Conservation (phyloP, 257 asterid genomes). For the Henckelia pumila region DNA sequence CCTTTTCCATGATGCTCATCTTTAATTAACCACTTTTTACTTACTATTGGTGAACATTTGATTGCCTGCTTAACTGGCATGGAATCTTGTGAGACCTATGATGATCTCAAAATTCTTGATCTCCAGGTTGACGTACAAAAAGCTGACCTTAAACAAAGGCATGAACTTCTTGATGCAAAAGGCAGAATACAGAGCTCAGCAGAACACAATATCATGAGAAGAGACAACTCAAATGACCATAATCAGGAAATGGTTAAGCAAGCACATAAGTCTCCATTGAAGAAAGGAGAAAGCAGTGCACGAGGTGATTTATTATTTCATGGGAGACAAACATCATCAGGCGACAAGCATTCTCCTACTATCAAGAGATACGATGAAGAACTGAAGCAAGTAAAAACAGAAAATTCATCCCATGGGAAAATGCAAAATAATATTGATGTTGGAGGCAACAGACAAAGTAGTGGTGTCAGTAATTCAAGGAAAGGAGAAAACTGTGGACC, state of each 20-base stretch:
- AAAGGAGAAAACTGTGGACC: conserved; percentile 27
- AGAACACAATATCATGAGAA: conserved; percentile 36
- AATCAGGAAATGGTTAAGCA: conserved; percentile 28
- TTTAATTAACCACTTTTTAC: conserved; percentile 5
- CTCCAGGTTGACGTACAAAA: conserved; percentile 38
- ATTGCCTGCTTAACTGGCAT: conserved; percentile 27
- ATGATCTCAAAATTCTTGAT: conserved; percentile 33
- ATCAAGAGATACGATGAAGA: conserved; percentile 34
- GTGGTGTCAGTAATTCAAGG: conserved; percentile 26
- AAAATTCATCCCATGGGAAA: conserved; percentile 40
- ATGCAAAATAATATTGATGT: conserved; percentile 31
- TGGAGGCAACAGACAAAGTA: conserved; percentile 29
- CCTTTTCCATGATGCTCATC: background rate
- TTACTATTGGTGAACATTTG: conserved; percentile 9
- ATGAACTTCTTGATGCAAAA: background rate
- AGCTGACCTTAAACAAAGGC: conserved; percentile 14
- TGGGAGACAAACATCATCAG: conserved; percentile 37
- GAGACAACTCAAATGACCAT: conserved; percentile 36
- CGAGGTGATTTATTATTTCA: conserved; percentile 27
- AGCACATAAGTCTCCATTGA: conserved; percentile 32
- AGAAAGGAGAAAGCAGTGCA: conserved; percentile 37
- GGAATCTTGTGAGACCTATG: conserved; percentile 26
- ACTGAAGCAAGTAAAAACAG: conserved; percentile 38
- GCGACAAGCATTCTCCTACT: conserved; percentile 30
- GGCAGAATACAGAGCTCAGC: conserved; percentile 22